phyloP scores from a whole-genome alignment of 176 grass and related monocot genomes.

The Zea luxurians region DNA sequence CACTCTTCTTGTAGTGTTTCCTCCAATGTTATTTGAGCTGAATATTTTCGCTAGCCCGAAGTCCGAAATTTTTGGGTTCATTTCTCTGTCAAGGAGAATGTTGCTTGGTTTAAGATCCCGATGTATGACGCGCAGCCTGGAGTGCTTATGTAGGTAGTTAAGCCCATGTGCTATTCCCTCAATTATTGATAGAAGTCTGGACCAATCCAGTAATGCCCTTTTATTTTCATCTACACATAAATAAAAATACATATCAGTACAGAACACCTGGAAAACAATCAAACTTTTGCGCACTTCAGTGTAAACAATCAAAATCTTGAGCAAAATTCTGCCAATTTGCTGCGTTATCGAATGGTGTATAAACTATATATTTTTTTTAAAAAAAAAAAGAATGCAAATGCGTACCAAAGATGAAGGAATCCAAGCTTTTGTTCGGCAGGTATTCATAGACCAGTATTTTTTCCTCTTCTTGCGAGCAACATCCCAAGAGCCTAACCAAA shows the following conservation, averaged over 20 bases:
- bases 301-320: background rate
- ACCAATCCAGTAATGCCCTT: conserved; percentile 36
- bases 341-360: background rate
- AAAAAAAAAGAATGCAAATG: background rate
- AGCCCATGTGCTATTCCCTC: conserved; percentile 44
- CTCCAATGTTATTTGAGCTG: conserved; percentile 31
- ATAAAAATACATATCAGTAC: background rate
- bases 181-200: conserved; percentile 32
- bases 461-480: conserved; percentile 46
- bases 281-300: background rate
- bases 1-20: conserved; percentile 34
- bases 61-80: conserved; percentile 47
- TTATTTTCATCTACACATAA: conserved; percentile 32
- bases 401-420: conserved; percentile 61
- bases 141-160: conserved; percentile 55
- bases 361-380: background rate
- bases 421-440: conserved; percentile 67
- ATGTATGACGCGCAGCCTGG: conserved; percentile 43
- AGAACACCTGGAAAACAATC: background rate
- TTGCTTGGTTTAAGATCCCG: conserved; percentile 56
- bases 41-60: conserved; percentile 53
- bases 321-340: background rate
- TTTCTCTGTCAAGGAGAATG: conserved; percentile 39
- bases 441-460: conserved; percentile 70
- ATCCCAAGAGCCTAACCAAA: conserved; percentile 40